These are phyloP conservation scores for Domatiomyces globalis DNA, from an alignment of 2,329 filamentous ascomycete species.

Conservation along the genomic window DNA sequence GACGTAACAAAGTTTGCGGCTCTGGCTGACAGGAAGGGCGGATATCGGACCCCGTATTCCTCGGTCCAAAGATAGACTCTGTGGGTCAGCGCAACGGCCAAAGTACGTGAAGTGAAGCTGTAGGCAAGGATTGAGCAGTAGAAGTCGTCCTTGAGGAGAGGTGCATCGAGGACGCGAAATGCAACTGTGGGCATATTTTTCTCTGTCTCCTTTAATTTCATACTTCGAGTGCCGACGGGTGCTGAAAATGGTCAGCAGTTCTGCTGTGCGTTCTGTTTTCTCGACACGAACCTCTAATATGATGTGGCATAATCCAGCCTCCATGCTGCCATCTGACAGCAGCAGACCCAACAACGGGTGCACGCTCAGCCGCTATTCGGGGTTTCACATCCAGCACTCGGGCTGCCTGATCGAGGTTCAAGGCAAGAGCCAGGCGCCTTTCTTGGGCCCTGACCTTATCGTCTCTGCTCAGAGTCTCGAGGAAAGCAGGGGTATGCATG, in stretches of 20 bases:
- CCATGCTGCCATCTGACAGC: neutral
- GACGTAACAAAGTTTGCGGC: conserved; percentile 55
- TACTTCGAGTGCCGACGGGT: neutral
- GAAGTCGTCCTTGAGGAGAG: conserved; percentile 80
- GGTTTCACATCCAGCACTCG: conserved; percentile 42
- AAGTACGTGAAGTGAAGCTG: conserved; percentile 54
- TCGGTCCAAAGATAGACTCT: conserved; percentile 86
- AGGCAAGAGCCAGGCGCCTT: conserved; percentile 60
- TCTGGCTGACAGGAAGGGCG: conserved; percentile 39
- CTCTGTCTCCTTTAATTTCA: conserved; percentile 5
- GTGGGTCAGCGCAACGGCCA: conserved; percentile 71
- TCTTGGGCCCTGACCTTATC: conserved; percentile 57
- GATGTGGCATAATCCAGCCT: neutral
- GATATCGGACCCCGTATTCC: conserved; percentile 47
- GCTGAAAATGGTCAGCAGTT: conserved; percentile 5
- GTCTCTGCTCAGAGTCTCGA: conserved; percentile 35
- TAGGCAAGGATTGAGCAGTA: conserved; percentile 90
- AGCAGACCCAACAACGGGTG: neutral
- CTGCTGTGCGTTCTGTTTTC: neutral
- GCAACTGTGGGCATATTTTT: conserved; percentile 53
- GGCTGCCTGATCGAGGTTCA: conserved; percentile 59
- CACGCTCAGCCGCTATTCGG: neutral
- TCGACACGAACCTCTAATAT: neutral
- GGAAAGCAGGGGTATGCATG: conserved; percentile 43
- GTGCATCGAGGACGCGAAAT: conserved; percentile 81